A percentile compares a stretch with the other conserved stretches of the same genome.
Conservation (phyloP, 768 basidiomycete genomes). For the Serpula lacrymans region DNA sequence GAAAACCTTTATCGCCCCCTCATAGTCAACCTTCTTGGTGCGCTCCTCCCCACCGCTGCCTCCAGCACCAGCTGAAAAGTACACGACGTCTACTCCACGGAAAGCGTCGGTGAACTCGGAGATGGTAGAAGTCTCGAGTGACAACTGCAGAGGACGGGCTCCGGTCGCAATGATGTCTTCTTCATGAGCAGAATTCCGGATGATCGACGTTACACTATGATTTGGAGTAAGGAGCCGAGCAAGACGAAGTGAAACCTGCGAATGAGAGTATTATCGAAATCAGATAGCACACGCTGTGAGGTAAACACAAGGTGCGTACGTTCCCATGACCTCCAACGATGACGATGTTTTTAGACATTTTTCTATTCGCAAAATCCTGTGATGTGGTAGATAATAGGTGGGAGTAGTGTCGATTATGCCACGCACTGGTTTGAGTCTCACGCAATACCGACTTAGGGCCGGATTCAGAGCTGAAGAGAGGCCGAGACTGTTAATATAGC, state of each 20-base stretch:
- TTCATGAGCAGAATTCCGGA: conserved; percentile 46
- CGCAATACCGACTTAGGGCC: too few relatives aligned
- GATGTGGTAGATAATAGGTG: too few relatives aligned
- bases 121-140: conserved; percentile 50
- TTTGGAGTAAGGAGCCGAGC: conserved; percentile 43
- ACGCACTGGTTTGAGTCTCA: too few relatives aligned
- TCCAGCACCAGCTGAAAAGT: conserved; percentile 48
- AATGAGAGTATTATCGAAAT: too few relatives aligned
- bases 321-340: conserved; percentile 56
- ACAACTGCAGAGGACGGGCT: conserved; percentile 49
- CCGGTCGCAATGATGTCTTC: conserved; percentile 41
- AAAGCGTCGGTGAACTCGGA: conserved; percentile 47
- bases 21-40: conserved; percentile 47
- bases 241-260: conserved; percentile 47
- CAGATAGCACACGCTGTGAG: not conserved
- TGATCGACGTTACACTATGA: conserved; percentile 51
- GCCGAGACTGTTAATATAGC: too few relatives aligned
- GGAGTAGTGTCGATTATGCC: too few relatives aligned
- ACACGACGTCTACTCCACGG: conserved; percentile 28
- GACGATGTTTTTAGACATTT: conserved; percentile 41
- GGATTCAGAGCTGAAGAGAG: too few relatives aligned
- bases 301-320: conserved; percentile 20
- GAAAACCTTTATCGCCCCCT: conserved; percentile 66
- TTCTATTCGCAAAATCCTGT: too few relatives aligned
- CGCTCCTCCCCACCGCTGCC: conserved; percentile 54